Evolutionary conservation across 1,139 yeast species (phyloP), one percentile per base, ranked within the genome.

Genomic region (Chernovozyma aurita): DNA sequence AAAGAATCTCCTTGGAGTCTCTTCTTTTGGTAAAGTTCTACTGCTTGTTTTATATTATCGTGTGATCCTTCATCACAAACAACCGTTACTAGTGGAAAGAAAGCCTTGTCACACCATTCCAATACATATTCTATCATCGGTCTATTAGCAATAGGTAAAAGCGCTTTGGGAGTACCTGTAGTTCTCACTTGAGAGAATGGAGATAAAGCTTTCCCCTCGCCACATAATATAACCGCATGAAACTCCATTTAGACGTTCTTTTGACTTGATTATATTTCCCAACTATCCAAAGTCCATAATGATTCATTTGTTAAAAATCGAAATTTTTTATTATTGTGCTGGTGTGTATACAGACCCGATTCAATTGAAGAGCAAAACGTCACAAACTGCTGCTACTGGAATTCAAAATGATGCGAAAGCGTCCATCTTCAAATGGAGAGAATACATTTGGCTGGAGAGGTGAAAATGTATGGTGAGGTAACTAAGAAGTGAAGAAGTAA

Each of bases 21-120:
- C 14, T 33, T 43, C 8, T 54, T 44, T 37, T 70, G 73, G 37
- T 79, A 73, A 4, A 71, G 74, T 13, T 78, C 68, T 29, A 83
- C 69, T 14, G 82, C 71, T 3, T 34, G 40, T 18, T 44, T 45
- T 6, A 70, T 55, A 15, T 49, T 59, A 3, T 50, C 59, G 20
- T 46, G 45, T 18, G 59, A 46, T 3, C 53, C 62, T 18, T 52
- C 52, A 33, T 61, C 60, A 18, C 64, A 57, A 2, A 70, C 61
- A 13, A 70, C 53, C 3, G 73, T 60, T 21, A 70, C 70, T 38
- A 73, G 76, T 28, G 77, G 74, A 55, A 86, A 85, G 42, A 83
- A 82, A 2, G 95, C 97, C 53, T 73, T 72, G 50, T 82, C 87
- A 67, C 97, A 88, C 97, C 97, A 94, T 47, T 85, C 90, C 32